phyloP scores from a whole-genome alignment of 2,329 filamentous ascomycete genomes.

The Juglanconis sp. region DNA sequence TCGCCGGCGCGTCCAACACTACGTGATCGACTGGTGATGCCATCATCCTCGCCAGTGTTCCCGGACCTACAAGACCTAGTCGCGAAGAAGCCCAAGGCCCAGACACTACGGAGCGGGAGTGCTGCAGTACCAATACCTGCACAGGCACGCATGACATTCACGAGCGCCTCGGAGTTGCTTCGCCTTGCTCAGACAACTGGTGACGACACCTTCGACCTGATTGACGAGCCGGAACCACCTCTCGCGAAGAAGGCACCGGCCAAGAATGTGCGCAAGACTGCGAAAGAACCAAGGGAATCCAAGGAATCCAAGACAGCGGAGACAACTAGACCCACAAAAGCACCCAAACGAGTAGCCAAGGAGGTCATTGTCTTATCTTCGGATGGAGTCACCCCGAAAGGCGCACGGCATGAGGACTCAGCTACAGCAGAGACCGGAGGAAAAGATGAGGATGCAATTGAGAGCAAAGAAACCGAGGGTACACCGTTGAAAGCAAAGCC shows the following conservation, averaged over 20 bases:
- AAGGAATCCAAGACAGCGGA: conserved; percentile 2
- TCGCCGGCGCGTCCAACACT: conserved; percentile 25
- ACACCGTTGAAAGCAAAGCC: conserved; percentile 28
- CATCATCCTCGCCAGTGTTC: conserved; percentile 54
- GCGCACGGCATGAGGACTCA: not conserved
- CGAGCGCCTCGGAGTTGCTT: conserved; percentile 39
- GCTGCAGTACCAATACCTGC: conserved; percentile 35
- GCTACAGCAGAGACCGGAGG: conserved; percentile 11
- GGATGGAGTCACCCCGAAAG: conserved; percentile 7
- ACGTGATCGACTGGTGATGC: conserved; percentile 27
- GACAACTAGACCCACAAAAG: not conserved
- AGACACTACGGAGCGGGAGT: conserved; percentile 34
- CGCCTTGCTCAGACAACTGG: conserved; percentile 27
- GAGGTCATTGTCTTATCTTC: conserved; percentile 18
- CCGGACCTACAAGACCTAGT: conserved; percentile 50
- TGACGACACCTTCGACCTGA: conserved; percentile 4
- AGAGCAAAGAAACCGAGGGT: conserved; percentile 4
- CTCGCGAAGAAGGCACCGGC: not conserved
- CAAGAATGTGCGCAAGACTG: conserved; percentile 2
- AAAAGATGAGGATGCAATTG: not conserved
- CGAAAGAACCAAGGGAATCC: not conserved
- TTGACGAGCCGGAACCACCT: conserved; percentile 6
- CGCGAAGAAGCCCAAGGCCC: conserved; percentile 31
- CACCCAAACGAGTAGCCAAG: conserved; percentile 10
- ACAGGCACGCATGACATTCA: conserved; percentile 36